Percentiles rank a stretch among this genome's conserved stretches.
Evolutionary conservation across 192 early-diverging fungal genomes (phyloP).

Genomic region (Mortierella alpina): DNA sequence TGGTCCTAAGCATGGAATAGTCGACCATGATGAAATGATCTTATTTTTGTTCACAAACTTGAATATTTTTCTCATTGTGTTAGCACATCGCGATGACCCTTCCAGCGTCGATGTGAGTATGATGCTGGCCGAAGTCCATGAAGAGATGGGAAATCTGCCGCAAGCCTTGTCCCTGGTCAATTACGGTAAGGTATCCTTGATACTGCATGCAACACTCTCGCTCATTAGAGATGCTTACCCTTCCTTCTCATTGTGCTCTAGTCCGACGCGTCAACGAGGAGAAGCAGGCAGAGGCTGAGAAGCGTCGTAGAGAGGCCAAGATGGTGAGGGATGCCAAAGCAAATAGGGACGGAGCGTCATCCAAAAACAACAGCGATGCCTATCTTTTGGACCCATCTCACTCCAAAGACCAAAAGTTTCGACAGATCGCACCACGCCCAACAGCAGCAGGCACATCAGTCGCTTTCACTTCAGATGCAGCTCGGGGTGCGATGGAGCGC

Average conservation of each 20-base stretch:
- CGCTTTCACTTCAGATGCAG: constrained; percentile 8
- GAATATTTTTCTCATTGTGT: background rate
- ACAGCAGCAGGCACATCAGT: background rate
- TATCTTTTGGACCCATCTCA: background rate
- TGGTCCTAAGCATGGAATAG: background rate
- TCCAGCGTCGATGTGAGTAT: constrained; percentile 73
- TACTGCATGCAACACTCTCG: background rate
- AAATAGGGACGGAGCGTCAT: background rate
- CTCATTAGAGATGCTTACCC: background rate
- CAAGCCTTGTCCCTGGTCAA: constrained; percentile 63
- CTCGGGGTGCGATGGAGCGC: constrained; percentile 22
- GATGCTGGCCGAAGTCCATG: constrained; percentile 77
- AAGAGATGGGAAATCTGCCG: constrained; percentile 72
- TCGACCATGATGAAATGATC: background rate
- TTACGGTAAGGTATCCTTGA: constrained; percentile 42
- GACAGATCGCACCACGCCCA: constrained; percentile 24
- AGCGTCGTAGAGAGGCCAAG: constrained; percentile 23
- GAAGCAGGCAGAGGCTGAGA: constrained; percentile 25
- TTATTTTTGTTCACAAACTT: background rate
- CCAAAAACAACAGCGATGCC: background rate
- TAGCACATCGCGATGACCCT: constrained; percentile 70
- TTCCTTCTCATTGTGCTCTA: background rate
- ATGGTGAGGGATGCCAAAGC: constrained; percentile 17
- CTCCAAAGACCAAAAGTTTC: background rate
- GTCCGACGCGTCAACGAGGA: constrained; percentile 22